Percentiles rank a stretch among this genome's conserved stretches.
Conservation (phyloP, 257 asterid species). For the Thymus quinquecostatus region DNA sequence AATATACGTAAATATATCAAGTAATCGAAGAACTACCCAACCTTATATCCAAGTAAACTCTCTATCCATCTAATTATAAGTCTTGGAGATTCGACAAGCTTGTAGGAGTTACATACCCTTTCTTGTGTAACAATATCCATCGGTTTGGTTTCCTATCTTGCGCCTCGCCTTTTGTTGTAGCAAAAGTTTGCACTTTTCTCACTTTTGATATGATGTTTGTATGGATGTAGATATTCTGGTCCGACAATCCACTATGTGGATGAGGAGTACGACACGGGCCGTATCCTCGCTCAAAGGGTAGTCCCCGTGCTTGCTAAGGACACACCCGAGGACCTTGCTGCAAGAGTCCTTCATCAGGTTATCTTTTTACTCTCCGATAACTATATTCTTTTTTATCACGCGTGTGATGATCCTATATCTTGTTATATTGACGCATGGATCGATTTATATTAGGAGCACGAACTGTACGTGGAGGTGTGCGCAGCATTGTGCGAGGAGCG, state of each 20-base stretch:
- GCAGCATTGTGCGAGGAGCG: slow-evolving; percentile 76
- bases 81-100: not conserved
- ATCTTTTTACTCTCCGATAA: not conserved
- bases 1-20: not conserved
- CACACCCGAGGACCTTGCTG: slow-evolving; percentile 79
- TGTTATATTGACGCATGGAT: not conserved
- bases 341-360: slow-evolving; percentile 83
- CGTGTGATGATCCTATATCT: not conserved
- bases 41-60: not conserved
- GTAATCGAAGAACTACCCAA: not conserved
- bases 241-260: slow-evolving; percentile 83
- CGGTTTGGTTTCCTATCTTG: not conserved
- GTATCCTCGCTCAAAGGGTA: slow-evolving; percentile 76
- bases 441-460: slow-evolving; percentile 61
- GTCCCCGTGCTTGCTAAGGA: slow-evolving; percentile 84
- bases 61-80: not conserved
- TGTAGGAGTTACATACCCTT: not conserved
- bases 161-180: not conserved
- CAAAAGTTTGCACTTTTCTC: not conserved
- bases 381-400: not conserved
- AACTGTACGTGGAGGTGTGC: slow-evolving; percentile 60
- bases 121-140: not conserved
- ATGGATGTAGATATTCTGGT: slow-evolving; percentile 62
- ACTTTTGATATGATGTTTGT: not conserved
- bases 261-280: slow-evolving; percentile 80